A percentile compares a stretch with the other conserved stretches of the same genome.
These are phyloP conservation scores for Starmerella asiatica DNA, from an alignment of 805 yeast genomes.

Conservation along the genomic window DNA sequence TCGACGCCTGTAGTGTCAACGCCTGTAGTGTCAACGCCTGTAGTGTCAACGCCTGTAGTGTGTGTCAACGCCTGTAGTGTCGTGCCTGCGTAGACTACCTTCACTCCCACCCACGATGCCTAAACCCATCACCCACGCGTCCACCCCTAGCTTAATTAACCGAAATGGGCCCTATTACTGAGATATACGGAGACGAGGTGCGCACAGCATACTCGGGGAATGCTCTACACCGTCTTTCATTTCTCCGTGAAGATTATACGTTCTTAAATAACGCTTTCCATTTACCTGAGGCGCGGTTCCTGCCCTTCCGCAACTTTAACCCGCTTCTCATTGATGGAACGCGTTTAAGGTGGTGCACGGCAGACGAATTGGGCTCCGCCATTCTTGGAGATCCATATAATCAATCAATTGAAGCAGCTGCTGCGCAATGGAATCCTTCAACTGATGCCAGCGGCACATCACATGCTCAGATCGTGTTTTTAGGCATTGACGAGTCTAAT, in stretches of 20 bases:
- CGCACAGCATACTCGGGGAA: slow-evolving; percentile 35
- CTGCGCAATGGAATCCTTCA: slow-evolving; percentile 28
- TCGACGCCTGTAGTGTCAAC: too few species aligned
- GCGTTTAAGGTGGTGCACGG: slow-evolving; percentile 27
- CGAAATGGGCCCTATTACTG: slow-evolving; percentile 20
- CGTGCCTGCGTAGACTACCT: too few species aligned
- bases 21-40: too few species aligned
- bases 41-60: too few species aligned
- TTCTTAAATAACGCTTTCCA: slow-evolving; percentile 37
- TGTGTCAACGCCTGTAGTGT: too few species aligned
- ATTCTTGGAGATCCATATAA: slow-evolving; percentile 28
- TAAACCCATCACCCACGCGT: too few species aligned
- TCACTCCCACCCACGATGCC: too few species aligned
- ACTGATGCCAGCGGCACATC: slow-evolving; percentile 25
- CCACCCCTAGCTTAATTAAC: too few species aligned
- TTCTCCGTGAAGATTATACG: slow-evolving; percentile 42
- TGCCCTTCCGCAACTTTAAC: slow-evolving; percentile 30
- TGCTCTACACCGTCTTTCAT: slow-evolving; percentile 51
- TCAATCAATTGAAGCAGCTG: slow-evolving; percentile 19
- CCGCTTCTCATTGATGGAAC: slow-evolving; percentile 17
- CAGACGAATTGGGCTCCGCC: slow-evolving; percentile 24
- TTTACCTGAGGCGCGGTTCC: slow-evolving; percentile 38
- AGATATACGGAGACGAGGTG: slow-evolving; percentile 23
- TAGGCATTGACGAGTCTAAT: slow-evolving; percentile 37
- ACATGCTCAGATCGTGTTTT: slow-evolving; percentile 30